phyloP scores from a whole-genome alignment of 495 filamentous ascomycete genomes.

The Apodospora peruviana region DNA sequence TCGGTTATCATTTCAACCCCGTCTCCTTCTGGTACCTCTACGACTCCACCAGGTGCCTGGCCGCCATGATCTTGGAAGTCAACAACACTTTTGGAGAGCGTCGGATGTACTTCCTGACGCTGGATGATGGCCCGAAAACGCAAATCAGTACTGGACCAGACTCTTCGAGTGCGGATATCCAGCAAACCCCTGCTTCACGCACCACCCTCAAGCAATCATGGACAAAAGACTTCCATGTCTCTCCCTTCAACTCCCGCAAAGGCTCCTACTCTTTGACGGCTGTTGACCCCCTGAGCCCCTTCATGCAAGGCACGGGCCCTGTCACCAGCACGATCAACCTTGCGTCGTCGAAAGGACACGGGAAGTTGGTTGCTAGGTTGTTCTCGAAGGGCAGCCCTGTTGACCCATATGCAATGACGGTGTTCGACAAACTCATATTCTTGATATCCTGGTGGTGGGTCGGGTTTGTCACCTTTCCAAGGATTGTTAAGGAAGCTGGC shows the following conservation, averaged over 20 bases:
- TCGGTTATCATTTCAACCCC: constrained; percentile 70
- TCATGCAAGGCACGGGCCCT: constrained; percentile 24
- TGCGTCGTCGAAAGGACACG: constrained; percentile 46
- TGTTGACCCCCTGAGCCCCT: constrained; percentile 45
- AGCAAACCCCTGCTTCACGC: constrained; percentile 7
- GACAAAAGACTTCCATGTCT: constrained; percentile 71
- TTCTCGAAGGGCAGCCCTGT: constrained; percentile 41
- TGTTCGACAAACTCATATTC: constrained; percentile 39
- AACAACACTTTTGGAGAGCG: constrained; percentile 76
- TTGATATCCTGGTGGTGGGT: constrained; percentile 56
- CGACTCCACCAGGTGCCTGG: constrained; percentile 48
- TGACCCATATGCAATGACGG: constrained; percentile 41
- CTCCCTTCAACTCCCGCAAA: constrained; percentile 64
- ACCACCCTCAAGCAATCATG: constrained; percentile 43
- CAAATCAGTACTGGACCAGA: constrained; percentile 4
- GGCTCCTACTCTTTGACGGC: constrained; percentile 53
- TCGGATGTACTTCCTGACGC: constrained; percentile 53
- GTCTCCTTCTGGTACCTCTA: constrained; percentile 83
- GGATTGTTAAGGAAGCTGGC: constrained; percentile 53
- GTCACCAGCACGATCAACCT: constrained; percentile 54
- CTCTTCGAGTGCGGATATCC: too few relatives aligned
- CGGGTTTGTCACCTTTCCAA: constrained; percentile 55
- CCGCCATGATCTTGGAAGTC: constrained; percentile 66
- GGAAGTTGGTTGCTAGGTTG: constrained; percentile 51
- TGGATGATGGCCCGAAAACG: constrained; percentile 14